Percentiles rank a stretch among this genome's conserved stretches.
Evolutionary conservation across 345 rosid species (phyloP).

Genomic region (Hirschfeldia incana): DNA sequence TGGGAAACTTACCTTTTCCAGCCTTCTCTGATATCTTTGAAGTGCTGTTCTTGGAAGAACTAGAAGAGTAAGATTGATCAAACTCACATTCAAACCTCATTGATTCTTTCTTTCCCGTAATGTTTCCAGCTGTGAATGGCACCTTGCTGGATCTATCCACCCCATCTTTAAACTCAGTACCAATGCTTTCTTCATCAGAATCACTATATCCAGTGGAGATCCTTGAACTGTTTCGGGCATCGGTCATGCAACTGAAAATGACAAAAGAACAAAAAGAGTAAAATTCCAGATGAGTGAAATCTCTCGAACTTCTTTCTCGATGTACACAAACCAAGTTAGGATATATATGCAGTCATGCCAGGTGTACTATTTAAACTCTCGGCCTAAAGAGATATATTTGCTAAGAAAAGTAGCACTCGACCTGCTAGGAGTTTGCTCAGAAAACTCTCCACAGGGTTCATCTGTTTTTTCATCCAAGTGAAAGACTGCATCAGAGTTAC

Average conservation of each 20-base stretch:
- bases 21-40: constrained; percentile 37
- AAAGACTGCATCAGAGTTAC: constrained; percentile 35
- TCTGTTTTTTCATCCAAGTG: constrained; percentile 43
- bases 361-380: not conserved
- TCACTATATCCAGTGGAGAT: constrained; percentile 44
- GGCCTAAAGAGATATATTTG: not conserved
- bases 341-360: not conserved
- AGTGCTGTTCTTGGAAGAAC: constrained; percentile 39
- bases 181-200: constrained; percentile 39
- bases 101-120: constrained; percentile 48
- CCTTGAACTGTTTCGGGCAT: constrained; percentile 35
- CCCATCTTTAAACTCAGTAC: constrained; percentile 34
- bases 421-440: constrained; percentile 70
- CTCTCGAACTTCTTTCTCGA: not conserved
- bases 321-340: not conserved
- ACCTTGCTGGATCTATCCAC: constrained; percentile 15
- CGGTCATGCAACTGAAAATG: constrained; percentile 52
- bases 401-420: constrained; percentile 19
- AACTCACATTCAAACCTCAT: constrained; percentile 58
- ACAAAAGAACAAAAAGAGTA: not conserved
- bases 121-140: constrained; percentile 38
- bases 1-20: constrained; percentile 33
- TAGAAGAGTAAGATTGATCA: constrained; percentile 46
- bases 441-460: constrained; percentile 42
- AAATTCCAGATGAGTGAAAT: not conserved